These are phyloP conservation scores for Heterobasidion occidentale DNA, from an alignment of 1,284 basidiomycete genomes.

Conservation along the genomic window DNA sequence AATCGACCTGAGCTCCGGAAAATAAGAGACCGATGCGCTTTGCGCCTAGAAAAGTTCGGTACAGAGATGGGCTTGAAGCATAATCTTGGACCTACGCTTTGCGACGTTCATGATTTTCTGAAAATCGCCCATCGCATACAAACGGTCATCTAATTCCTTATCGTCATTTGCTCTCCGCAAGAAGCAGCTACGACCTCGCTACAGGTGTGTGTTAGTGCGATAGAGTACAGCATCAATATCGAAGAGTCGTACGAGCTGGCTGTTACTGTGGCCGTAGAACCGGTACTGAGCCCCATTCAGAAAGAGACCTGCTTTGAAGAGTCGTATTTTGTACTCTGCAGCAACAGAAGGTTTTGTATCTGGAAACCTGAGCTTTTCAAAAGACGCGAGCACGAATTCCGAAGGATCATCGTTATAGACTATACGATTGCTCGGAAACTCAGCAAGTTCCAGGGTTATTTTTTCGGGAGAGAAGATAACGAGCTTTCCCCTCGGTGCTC, in stretches of 20 bases:
- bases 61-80: background rate
- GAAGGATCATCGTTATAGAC: constrained; percentile 43
- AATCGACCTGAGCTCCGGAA: constrained; percentile 54
- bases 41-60: constrained; percentile 32
- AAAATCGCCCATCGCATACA: constrained; percentile 51
- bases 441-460: constrained; percentile 39
- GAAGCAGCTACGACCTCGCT: constrained; percentile 58
- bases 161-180: constrained; percentile 45
- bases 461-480: constrained; percentile 40
- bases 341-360: constrained; percentile 35
- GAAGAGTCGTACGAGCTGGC: constrained; percentile 41
- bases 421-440: constrained; percentile 50
- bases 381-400: constrained; percentile 49
- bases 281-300: constrained; percentile 54
- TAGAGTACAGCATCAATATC: background rate
- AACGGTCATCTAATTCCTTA: constrained; percentile 42
- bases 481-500: constrained; percentile 30
- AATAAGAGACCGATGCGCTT: constrained; percentile 61
- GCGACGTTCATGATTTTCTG: constrained; percentile 51
- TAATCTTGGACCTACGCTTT: constrained; percentile 36
- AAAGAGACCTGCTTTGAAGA: constrained; percentile 46
- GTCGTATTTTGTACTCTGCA: constrained; percentile 45
- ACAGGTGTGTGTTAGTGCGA: background rate
- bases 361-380: constrained; percentile 44
- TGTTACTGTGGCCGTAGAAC: constrained; percentile 64